Evolutionary conservation across 345 rosid species (phyloP), one percentile per base, ranked within the genome.

Genomic region (Pugionium cornutum): DNA sequence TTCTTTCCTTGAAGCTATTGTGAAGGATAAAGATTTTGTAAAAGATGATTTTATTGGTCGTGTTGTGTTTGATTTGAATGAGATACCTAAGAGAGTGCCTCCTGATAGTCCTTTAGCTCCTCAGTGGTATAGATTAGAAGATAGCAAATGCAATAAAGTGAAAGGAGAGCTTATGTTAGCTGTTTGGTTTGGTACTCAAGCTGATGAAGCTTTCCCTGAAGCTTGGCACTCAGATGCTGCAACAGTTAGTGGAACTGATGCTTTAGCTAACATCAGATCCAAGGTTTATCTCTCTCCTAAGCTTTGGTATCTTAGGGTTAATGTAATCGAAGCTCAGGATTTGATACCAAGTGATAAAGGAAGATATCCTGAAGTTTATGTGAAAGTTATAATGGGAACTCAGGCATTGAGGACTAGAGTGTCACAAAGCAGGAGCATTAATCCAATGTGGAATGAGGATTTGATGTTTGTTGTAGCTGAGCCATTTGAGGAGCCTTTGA

Each of bases 61-160:
- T 62, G 74, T 68, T 33, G 42, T 74, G 60, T 92, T 87, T 69
- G 98, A 92, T 77, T 75, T 92, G 81, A 81, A 81, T 67, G 96
- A 92, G 64, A 69, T 92, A 34, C 98, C 96, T 2, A 87, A 75
- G 68, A 76, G 96, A 51, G 84, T 83, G n/a, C 96, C 98, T 2
- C 98, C 98, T 2, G 98, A 92, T 52, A 89, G 98, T 76, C 96
- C 98, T 0, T 64, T 92, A 76, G 98, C 98, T 18, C 96, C 96
- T 0, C 96, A 89, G 72, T 92, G 98, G 98, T 92, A 92, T 63
- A 82, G 95, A 27, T 57, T 92, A 78, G 92, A 86, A 49, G 88
- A 89, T 58, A 75, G 87, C 29, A 83, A 77, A 63, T 85, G 89
- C 2, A 75, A 79, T 5, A 87, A 83, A 77, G 76, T 66, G 1